Percentiles rank a stretch among this genome's conserved stretches.
Conservation (phyloP, 495 filamentous ascomycete genomes). For the Penicillium dipodomyicola region DNA sequence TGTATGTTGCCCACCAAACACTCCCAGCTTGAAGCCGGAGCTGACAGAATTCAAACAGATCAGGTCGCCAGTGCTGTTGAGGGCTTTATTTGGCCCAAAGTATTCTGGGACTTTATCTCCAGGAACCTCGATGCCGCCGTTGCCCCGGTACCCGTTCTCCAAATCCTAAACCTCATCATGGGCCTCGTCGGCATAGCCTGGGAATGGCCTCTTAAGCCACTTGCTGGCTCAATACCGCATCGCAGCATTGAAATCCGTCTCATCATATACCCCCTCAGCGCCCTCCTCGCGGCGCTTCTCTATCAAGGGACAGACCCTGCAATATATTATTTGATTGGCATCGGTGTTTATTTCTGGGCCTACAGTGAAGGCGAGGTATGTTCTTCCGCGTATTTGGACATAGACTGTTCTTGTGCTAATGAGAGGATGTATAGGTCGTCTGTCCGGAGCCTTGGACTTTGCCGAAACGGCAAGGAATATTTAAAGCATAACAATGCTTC, state of each 20-base stretch:
- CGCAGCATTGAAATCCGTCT: constrained; percentile 84
- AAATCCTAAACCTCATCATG: constrained; percentile 92
- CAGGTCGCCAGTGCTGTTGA: constrained; percentile 82
- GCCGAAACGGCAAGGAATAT: constrained; percentile 33
- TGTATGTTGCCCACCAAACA: constrained; percentile 56
- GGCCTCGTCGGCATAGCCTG: constrained; percentile 76
- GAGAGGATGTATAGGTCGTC: constrained; percentile 40
- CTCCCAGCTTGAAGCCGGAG: background rate
- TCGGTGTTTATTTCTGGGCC: constrained; percentile 91
- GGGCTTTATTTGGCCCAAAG: constrained; percentile 97
- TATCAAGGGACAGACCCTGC: constrained; percentile 94
- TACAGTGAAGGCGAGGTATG: constrained; percentile 95
- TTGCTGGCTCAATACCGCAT: constrained; percentile 69
- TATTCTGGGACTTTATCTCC: constrained; percentile 97
- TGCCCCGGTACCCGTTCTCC: constrained; percentile 82
- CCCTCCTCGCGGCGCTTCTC: constrained; percentile 70
- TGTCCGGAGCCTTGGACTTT: constrained; percentile 59
- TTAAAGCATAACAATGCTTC: constrained; percentile 32
- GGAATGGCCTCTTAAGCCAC: constrained; percentile 80
- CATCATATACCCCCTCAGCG: constrained; percentile 75
- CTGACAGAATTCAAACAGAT: constrained; percentile 47
- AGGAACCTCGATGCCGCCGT: constrained; percentile 86
- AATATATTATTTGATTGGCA: constrained; percentile 86
- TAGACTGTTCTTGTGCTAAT: constrained; percentile 16
- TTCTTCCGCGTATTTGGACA: constrained; percentile 1